phyloP scores from a whole-genome alignment of 2,329 filamentous ascomycete genomes.

The Blastomyces parvus region DNA sequence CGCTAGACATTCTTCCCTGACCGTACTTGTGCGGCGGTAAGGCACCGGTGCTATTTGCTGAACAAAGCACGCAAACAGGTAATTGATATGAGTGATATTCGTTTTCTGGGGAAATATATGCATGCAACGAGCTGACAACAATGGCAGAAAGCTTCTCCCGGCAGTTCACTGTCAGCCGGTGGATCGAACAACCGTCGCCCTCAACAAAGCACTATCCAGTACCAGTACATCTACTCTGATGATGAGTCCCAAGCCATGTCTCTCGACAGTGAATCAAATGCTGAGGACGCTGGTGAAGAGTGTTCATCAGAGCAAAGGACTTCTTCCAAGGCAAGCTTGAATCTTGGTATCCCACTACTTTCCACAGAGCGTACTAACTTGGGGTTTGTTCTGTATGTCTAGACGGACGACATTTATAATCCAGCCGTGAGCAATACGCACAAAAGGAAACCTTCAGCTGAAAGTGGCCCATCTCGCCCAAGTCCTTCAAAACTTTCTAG shows the following conservation, averaged over 20 bases:
- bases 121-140: background rate
- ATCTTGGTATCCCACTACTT: background rate
- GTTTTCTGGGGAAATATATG: background rate
- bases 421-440: background rate
- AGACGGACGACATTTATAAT: background rate
- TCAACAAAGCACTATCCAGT: background rate
- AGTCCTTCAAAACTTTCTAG: background rate
- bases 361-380: background rate
- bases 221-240: slow-evolving; percentile 1
- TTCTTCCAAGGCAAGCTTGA: background rate
- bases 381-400: background rate
- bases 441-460: background rate
- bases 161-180: too few relatives aligned
- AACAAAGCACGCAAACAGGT: background rate
- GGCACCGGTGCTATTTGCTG: background rate
- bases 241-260: background rate
- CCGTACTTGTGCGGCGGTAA: background rate
- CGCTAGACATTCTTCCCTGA: background rate
- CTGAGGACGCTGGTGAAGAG: background rate
- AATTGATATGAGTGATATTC: background rate
- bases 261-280: background rate
- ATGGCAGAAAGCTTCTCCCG: background rate
- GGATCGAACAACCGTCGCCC: background rate
- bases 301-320: background rate
- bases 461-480: background rate